phyloP scores from a whole-genome alignment of 1,139 yeast species.

The Suhomyces wounanorum region DNA sequence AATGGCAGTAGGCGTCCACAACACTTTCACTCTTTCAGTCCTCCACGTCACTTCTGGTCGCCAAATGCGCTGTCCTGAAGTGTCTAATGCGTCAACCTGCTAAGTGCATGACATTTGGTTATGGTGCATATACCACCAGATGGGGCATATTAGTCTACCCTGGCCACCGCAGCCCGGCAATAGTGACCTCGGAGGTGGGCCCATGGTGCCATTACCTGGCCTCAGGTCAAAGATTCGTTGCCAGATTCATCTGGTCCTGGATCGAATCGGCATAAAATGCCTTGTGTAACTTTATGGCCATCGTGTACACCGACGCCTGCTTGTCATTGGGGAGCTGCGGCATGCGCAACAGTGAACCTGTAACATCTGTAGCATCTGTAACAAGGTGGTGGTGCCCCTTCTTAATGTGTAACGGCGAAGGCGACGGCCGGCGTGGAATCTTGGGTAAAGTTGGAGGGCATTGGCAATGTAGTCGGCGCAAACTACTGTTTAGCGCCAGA shows the following conservation, averaged over 20 bases:
- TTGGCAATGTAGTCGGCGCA: not conserved
- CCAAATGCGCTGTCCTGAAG: not conserved
- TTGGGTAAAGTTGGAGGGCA: not conserved
- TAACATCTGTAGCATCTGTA: too few relatives aligned
- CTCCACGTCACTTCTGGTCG: not conserved
- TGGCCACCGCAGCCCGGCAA: not conserved
- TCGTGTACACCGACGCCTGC: not conserved
- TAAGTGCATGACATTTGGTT: not conserved
- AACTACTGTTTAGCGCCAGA: not conserved
- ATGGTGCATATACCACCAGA: not conserved
- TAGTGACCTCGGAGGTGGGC: not conserved
- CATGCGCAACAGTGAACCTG: too few relatives aligned
- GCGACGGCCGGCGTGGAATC: not conserved
- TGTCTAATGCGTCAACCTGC: not conserved
- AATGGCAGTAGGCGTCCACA: not conserved
- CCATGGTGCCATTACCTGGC: not conserved
- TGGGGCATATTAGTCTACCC: not conserved
- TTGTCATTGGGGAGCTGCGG: not conserved
- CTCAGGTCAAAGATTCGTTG: not conserved
- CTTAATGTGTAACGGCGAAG: not conserved
- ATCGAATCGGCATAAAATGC: not conserved
- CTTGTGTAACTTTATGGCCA: not conserved
- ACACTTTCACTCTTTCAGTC: not conserved
- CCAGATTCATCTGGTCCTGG: not conserved
- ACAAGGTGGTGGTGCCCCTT: not conserved